Percentiles rank a stretch among this genome's conserved stretches.
Evolutionary conservation across 176 grass and related monocot genomes (phyloP).

Genomic region (Bolboschoenus planiculmis): DNA sequence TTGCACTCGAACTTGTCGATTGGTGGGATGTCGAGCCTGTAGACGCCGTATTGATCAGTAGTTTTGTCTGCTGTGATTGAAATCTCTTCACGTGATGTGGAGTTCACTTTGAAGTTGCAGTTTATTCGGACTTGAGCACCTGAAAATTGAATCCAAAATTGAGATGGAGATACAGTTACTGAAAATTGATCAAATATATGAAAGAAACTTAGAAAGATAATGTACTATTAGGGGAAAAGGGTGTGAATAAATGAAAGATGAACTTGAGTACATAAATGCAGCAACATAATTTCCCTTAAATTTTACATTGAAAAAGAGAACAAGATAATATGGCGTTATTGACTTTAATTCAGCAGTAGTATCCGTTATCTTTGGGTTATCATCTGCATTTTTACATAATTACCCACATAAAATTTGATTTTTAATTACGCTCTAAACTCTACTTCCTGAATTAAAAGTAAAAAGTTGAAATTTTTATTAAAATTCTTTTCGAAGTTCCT

Average conservation of each 20-base stretch:
- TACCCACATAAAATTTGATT: neutral
- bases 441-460: neutral
- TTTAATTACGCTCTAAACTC: neutral
- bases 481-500: neutral
- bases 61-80: conserved; percentile 55
- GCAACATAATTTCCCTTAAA: neutral
- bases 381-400: neutral
- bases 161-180: neutral
- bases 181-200: neutral
- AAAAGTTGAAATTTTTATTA: neutral
- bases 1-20: conserved; percentile 62
- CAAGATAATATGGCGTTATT: neutral
- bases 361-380: neutral
- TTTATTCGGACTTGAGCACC: conserved; percentile 63
- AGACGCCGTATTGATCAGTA: conserved; percentile 59
- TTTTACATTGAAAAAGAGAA: neutral
- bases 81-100: conserved; percentile 44
- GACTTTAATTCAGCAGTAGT: too few species aligned
- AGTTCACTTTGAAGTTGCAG: conserved; percentile 57
- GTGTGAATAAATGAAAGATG: neutral
- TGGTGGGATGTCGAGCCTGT: conserved; percentile 64
- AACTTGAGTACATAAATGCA: neutral
- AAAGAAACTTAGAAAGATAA: neutral
- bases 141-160: conserved; percentile 14
- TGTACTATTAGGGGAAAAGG: neutral